Conservation (phyloP, 2,329 filamentous ascomycete genomes). For the Trichoderma atroviride region DNA sequence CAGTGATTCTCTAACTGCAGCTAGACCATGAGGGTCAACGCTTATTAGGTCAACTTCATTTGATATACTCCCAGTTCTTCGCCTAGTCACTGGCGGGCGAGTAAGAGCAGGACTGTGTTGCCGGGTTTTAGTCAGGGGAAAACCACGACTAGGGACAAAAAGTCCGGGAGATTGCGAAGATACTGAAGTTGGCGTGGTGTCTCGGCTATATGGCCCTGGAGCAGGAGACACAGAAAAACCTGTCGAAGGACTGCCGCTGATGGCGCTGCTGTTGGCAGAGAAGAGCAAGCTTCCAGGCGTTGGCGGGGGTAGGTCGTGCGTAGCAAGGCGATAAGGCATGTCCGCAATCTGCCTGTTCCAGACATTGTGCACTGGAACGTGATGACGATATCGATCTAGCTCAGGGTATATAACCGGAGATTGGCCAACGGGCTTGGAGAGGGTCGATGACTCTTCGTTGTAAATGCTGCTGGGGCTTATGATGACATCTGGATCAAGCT, state of each 20-base stretch:
- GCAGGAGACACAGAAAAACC: conserved; percentile 73
- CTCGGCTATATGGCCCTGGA: conserved; percentile 71
- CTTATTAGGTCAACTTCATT: conserved; percentile 51
- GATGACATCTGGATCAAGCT: conserved; percentile 47
- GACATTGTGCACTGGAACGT: conserved; percentile 44
- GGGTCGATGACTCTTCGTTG: conserved; percentile 46
- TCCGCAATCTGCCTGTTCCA: conserved; percentile 45
- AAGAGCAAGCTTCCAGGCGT: conserved; percentile 60
- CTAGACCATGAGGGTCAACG: conserved; percentile 59
- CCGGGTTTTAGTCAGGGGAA: conserved; percentile 48
- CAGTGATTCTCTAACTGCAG: conserved; percentile 68
- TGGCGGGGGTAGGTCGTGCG: conserved; percentile 67
- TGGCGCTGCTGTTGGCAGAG: conserved; percentile 59
- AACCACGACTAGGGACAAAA: conserved; percentile 52
- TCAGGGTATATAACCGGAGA: conserved; percentile 59
- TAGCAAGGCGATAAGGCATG: conserved; percentile 59
- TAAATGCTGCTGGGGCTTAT: conserved; percentile 51
- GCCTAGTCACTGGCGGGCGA: conserved; percentile 63
- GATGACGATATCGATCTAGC: conserved; percentile 61
- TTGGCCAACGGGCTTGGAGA: conserved; percentile 43
- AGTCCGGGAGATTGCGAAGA: conserved; percentile 73
- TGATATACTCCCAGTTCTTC: conserved; percentile 57
- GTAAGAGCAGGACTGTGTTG: conserved; percentile 59
- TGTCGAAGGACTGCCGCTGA: conserved; percentile 74
- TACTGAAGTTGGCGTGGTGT: conserved; percentile 77